Conservation (phyloP, 768 basidiomycete genomes). For the Tulasnella sp. region DNA sequence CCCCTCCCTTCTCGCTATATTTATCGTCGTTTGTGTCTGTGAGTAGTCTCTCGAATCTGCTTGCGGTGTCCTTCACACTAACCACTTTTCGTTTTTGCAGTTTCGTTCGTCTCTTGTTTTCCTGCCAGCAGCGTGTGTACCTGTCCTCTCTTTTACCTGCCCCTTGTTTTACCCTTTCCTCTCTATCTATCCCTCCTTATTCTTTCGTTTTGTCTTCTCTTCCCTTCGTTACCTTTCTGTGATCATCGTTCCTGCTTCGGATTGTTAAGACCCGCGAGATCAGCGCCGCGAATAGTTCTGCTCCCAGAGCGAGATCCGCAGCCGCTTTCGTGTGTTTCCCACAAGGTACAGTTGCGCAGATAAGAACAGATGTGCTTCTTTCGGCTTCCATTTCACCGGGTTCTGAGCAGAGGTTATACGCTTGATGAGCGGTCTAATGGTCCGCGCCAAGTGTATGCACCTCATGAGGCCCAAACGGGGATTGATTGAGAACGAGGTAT, state of each 20-base stretch:
- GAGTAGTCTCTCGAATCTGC: background rate
- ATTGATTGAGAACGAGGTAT: too few relatives aligned
- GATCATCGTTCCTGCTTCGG: background rate
- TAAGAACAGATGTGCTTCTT: too few relatives aligned
- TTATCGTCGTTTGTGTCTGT: background rate
- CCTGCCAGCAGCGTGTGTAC: background rate
- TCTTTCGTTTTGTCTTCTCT: background rate
- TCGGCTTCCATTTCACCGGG: too few relatives aligned
- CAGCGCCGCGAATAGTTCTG: too few relatives aligned
- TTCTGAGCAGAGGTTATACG: too few relatives aligned
- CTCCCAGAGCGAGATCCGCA: too few relatives aligned
- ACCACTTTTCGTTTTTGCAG: background rate
- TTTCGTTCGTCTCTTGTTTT: background rate
- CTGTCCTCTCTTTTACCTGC: background rate
- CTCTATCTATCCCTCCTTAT: constrained; percentile 2
- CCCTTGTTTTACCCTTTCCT: background rate
- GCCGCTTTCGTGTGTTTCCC: too few relatives aligned
- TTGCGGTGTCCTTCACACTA: background rate
- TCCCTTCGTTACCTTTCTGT: background rate
- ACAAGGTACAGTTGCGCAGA: too few relatives aligned
- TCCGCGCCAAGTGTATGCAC: too few relatives aligned
- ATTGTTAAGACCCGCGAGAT: background rate
- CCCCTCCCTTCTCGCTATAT: background rate
- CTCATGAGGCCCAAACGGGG: too few relatives aligned
- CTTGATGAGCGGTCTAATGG: too few relatives aligned